A percentile compares a stretch with the other conserved stretches of the same genome.
These are phyloP conservation scores for Tilletia indica DNA, from an alignment of 1,284 basidiomycete genomes.

Conservation along the genomic window DNA sequence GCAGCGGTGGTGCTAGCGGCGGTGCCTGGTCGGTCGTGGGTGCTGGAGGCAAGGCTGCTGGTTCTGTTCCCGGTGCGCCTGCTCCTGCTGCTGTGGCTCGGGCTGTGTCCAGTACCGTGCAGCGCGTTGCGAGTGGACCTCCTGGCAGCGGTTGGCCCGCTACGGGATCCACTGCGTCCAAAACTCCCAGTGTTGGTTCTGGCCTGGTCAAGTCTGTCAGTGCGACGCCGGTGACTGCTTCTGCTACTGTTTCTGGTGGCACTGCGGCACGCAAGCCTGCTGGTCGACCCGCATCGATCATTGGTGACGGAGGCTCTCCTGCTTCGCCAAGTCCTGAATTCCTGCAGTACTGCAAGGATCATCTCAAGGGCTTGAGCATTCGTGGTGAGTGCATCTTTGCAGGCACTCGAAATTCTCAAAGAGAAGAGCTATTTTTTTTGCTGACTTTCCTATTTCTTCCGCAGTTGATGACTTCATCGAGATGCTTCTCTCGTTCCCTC, in stretches of 20 bases:
- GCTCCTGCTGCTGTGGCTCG: slow-evolving; percentile 1
- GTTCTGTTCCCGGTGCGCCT: slow-evolving; percentile 31
- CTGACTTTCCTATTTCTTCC: background rate
- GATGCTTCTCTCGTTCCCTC: slow-evolving; percentile 57
- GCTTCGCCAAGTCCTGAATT: slow-evolving; percentile 78
- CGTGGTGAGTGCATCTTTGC: slow-evolving; percentile 64
- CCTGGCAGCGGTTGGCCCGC: background rate
- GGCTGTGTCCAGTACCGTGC: background rate
- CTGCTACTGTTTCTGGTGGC: slow-evolving; percentile 32
- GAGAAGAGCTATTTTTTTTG: background rate
- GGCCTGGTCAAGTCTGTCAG: background rate
- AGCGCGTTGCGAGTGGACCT: background rate
- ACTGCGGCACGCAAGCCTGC: slow-evolving; percentile 26
- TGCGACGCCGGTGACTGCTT: background rate
- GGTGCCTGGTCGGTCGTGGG: slow-evolving; percentile 85
- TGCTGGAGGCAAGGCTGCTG: slow-evolving; percentile 67
- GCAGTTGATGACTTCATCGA: slow-evolving; percentile 55
- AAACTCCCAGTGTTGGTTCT: background rate
- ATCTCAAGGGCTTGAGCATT: slow-evolving; percentile 77
- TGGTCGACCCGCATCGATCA: slow-evolving; percentile 30
- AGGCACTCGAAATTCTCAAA: background rate
- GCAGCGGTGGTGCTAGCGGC: slow-evolving; percentile 41
- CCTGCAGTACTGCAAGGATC: slow-evolving; percentile 83
- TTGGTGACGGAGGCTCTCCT: slow-evolving; percentile 37
- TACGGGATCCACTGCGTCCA: background rate